Percentiles rank a stretch among this genome's conserved stretches.
Evolutionary conservation across 805 yeast species (phyloP).

Genomic region (Suhomyces sp.): DNA sequence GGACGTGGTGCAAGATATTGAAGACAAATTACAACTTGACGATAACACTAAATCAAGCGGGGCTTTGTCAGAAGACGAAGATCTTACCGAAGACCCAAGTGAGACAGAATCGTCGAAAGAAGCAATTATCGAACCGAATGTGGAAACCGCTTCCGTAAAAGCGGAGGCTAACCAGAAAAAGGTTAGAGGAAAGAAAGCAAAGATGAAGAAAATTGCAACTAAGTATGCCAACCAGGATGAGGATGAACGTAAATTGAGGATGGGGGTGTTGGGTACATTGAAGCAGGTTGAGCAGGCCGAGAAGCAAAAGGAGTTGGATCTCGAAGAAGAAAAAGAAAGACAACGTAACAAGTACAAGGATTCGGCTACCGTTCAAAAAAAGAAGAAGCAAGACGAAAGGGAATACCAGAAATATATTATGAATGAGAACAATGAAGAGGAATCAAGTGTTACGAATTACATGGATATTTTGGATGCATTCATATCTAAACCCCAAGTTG

Average conservation of each 20-base stretch:
- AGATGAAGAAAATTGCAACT: constrained; percentile 74
- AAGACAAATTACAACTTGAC: no score
- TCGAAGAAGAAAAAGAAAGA: constrained; percentile 18
- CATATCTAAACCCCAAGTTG: constrained; percentile 42
- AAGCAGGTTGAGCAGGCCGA: constrained; percentile 48
- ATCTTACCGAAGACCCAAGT: neutral
- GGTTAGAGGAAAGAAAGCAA: constrained; percentile 83
- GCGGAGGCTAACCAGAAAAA: constrained; percentile 24
- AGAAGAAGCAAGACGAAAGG: constrained; percentile 45
- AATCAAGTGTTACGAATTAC: constrained; percentile 29
- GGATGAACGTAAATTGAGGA: constrained; percentile 70
- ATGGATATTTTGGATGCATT: constrained; percentile 47
- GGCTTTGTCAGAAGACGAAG: no score
- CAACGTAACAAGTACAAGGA: constrained; percentile 30
- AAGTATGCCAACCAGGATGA: constrained; percentile 93
- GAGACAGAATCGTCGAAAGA: neutral
- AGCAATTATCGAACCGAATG: neutral
- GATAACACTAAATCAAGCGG: no score
- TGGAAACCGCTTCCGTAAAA: neutral
- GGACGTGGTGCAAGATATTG: neutral
- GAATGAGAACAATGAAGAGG: constrained; percentile 31
- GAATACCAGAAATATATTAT: constrained; percentile 45
- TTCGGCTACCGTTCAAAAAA: constrained; percentile 40
- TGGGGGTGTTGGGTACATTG: constrained; percentile 83
- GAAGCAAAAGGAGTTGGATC: constrained; percentile 19